These are phyloP conservation scores for Ceratocystis papillata DNA, from an alignment of 2,329 filamentous ascomycete species.

Conservation along the genomic window DNA sequence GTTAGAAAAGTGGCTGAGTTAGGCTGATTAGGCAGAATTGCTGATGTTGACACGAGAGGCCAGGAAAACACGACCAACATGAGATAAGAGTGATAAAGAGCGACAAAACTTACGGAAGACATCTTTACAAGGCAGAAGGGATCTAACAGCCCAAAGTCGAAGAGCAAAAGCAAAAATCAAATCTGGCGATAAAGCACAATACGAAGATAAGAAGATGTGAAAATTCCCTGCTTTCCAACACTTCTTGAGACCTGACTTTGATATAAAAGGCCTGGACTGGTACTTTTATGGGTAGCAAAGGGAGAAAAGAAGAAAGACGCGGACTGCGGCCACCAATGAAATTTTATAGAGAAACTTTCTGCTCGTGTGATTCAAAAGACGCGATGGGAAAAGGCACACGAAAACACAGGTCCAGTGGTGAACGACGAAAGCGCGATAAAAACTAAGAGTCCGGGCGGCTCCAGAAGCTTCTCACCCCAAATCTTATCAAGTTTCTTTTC, in stretches of 20 bases:
- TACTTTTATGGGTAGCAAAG: no score
- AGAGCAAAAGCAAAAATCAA: not conserved
- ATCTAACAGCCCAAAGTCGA: not conserved
- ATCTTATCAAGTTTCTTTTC: constrained; percentile 12
- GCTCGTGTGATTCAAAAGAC: not conserved
- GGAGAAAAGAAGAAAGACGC: not conserved
- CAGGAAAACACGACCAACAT: not conserved
- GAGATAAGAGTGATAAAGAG: no score
- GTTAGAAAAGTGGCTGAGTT: constrained; percentile 16
- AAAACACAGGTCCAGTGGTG: not conserved
- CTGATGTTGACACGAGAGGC: not conserved
- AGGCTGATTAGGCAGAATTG: not conserved
- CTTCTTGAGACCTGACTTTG: not conserved
- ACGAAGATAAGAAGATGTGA: not conserved
- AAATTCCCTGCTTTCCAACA: not conserved
- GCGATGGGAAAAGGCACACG: constrained; percentile 9
- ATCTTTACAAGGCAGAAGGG: not conserved
- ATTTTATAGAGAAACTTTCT: not conserved
- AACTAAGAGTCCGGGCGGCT: constrained; percentile 1
- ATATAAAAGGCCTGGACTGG: not conserved
- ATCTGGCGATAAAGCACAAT: not conserved
- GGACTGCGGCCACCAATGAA: not conserved
- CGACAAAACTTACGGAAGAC: constrained; percentile 16
- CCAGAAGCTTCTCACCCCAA: constrained; percentile 22
- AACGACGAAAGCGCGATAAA: constrained; percentile 13